Evolutionary conservation across 2,329 filamentous ascomycete species (phyloP).

Genomic region (Penicillium sp.): DNA sequence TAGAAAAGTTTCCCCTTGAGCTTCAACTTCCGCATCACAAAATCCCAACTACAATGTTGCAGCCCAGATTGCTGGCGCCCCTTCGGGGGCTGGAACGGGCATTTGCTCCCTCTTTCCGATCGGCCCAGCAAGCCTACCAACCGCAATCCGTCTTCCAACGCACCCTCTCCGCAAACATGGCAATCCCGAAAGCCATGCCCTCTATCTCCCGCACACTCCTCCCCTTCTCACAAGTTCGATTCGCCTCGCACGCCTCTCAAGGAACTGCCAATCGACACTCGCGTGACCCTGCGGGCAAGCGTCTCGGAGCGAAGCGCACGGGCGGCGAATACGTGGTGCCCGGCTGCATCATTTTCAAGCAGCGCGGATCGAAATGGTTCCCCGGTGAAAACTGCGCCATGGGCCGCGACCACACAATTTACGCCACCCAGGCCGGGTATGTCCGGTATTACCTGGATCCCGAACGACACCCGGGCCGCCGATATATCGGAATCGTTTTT

Average conservation of each 20-base stretch:
- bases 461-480: slow-evolving; percentile 70
- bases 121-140: slow-evolving; percentile 23
- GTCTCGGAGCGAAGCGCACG: slow-evolving; percentile 88
- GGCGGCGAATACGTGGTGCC: slow-evolving; percentile 91
- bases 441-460: slow-evolving; percentile 97
- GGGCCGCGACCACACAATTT: slow-evolving; percentile 95
- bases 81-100: slow-evolving; percentile 37
- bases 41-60: slow-evolving; percentile 34
- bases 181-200: slow-evolving; percentile 24
- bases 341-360: slow-evolving; percentile 96
- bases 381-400: slow-evolving; percentile 93
- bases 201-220: slow-evolving; percentile 30
- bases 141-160: slow-evolving; percentile 29
- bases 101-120: slow-evolving; percentile 30
- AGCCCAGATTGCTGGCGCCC: slow-evolving; percentile 40
- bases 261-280: slow-evolving; percentile 62
- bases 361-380: slow-evolving; percentile 90
- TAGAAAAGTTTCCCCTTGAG: slow-evolving; percentile 28
- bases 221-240: slow-evolving; percentile 48
- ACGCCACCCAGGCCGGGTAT: slow-evolving; percentile 76
- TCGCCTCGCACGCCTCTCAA: slow-evolving; percentile 61
- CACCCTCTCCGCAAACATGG: slow-evolving; percentile 24
- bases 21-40: slow-evolving; percentile 16
- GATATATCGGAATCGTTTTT: slow-evolving; percentile 93
- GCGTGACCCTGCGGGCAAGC: slow-evolving; percentile 70